Evolutionary conservation across 352 stramenopile species (phyloP), one percentile per base, ranked within the genome.

Genomic region (Globisporangium cylindrosporum): DNA sequence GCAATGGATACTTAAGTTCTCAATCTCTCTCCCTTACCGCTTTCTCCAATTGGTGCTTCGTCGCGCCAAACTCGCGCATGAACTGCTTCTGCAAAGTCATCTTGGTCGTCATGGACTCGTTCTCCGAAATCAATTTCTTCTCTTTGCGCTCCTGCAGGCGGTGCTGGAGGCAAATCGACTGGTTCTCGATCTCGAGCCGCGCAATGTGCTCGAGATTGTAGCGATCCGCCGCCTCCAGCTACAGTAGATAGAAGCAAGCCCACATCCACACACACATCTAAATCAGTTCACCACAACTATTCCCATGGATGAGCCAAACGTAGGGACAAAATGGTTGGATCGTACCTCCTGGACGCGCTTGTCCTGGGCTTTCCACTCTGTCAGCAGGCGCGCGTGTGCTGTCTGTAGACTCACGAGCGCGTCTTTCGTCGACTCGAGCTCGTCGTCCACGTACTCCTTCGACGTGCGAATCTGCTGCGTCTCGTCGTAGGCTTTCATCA

Each of bases 141-240:
- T 84, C 77, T 0, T 68, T 62, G 18, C 62, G 62, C 36, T 77
- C 71, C 2, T 70, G 59, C 32, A 70, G 55, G 48, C 74, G 68
- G 18, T 77, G 58, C 29, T 80, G 73, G 58, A 77, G 65, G 22
- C 68, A 74, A 7, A 82, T 77, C 48, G 62, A 72, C 48, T 80
- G 72, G 62, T 79, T 82, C 51, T 84, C 75, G 57, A 79, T 78
- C 60, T 75, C 70, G n/a, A 84, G 69, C 1, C 71, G 77, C 34
- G 68, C 61, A 34, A 81, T 77, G 46, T 77, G 74, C 60, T 83
- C 76, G 43, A 74, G 51, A 51, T 78, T 78, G 71, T 78, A 78
- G 2, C 60, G 71, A 34, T 82, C 73, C 0, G 51, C 60, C 22
- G 59, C 68, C 56, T 73, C 64, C 15, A 82, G 68, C 75, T 81